Evolutionary conservation across 2,329 filamentous ascomycete species (phyloP).

Genomic region (Colletotrichum tabaci): DNA sequence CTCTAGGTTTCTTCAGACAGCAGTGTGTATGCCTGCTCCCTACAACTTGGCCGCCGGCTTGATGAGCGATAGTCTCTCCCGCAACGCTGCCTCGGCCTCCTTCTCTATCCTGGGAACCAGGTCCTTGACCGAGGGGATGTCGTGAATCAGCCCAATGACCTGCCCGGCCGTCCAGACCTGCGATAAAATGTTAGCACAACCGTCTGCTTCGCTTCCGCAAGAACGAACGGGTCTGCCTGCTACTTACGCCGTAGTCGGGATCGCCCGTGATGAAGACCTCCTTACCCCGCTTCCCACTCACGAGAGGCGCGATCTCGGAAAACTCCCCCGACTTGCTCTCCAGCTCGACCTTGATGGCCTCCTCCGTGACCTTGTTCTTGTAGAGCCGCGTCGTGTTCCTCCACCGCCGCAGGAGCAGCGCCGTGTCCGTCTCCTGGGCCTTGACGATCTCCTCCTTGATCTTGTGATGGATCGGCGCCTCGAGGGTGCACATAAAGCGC

Average conservation of each 20-base stretch:
- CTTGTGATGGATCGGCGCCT: constrained; percentile 91
- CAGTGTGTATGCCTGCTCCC: constrained; percentile 24
- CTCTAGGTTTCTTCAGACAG: constrained; percentile 1
- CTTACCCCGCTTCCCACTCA: constrained; percentile 91
- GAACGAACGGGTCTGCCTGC: not conserved
- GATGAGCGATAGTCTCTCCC: constrained; percentile 70
- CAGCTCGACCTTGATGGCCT: constrained; percentile 86
- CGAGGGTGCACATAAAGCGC: constrained; percentile 95
- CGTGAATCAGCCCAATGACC: constrained; percentile 90
- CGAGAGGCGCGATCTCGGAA: constrained; percentile 85
- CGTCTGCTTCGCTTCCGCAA: constrained; percentile 15
- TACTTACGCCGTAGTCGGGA: constrained; percentile 86
- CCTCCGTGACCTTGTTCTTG: constrained; percentile 88
- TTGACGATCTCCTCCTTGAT: constrained; percentile 95
- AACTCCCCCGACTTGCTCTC: constrained; percentile 91
- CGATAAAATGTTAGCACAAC: constrained; percentile 15
- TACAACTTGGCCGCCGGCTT: constrained; percentile 73
- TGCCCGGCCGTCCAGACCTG: constrained; percentile 98
- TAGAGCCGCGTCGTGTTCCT: constrained; percentile 92
- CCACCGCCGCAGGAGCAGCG: constrained; percentile 90
- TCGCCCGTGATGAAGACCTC: constrained; percentile 96
- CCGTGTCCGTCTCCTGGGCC: constrained; percentile 91
- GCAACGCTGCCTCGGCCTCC: constrained; percentile 79
- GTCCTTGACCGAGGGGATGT: constrained; percentile 82
- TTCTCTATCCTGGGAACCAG: constrained; percentile 82